Evolutionary conservation across 192 early-diverging fungal genomes (phyloP), one percentile per base, ranked within the genome.

Genomic region (Backusella luteola): DNA sequence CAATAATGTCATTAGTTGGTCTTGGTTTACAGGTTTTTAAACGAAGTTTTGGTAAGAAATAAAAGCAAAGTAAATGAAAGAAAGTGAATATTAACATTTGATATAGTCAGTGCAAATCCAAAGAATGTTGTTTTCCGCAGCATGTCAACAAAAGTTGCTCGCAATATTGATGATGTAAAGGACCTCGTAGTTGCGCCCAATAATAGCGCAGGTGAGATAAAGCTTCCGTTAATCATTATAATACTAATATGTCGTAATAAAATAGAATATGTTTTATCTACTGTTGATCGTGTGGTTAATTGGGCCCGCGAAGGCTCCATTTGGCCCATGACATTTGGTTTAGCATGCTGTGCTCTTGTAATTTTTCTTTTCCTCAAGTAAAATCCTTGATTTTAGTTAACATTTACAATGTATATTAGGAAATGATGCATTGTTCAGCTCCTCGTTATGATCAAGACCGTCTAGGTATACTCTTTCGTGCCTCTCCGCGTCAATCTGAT

Each of bases 351-450:
- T 81, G 97, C 97, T 77, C 94, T 82, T 29, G 83, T 84, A 84
- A 74, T 36, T 49, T 49, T n/a, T 34, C 46, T 17, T 34, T 11
- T 71, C 14, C 11, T 44, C 12, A 44, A 44, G 12, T 17, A 2
- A 44, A 44, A 44, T 3, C 17, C 9, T 15, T 23, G 78, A 52
- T 19, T 52, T 52, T 52, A 52, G 15, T 44, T 44, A 44, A 44
- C 42, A 32, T 44, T 12, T 44, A 15, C 15, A 15, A 44, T 21
- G 21, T 56, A 21, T 21, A 21, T n/a, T 96, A 35, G 78, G 97
- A 98, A 88, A 98, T 98, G 97, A 94, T 95, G 96, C 97, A 97
- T 87, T 97, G 96, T 91, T 94, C 96, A 52, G 94, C 94, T 46
- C 92, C 95, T 39, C 93, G 97, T 76, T 98, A 98, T 79, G 97